phyloP scores from a whole-genome alignment of 495 filamentous ascomycete genomes.

The Aspergillus coremiiformis region DNA sequence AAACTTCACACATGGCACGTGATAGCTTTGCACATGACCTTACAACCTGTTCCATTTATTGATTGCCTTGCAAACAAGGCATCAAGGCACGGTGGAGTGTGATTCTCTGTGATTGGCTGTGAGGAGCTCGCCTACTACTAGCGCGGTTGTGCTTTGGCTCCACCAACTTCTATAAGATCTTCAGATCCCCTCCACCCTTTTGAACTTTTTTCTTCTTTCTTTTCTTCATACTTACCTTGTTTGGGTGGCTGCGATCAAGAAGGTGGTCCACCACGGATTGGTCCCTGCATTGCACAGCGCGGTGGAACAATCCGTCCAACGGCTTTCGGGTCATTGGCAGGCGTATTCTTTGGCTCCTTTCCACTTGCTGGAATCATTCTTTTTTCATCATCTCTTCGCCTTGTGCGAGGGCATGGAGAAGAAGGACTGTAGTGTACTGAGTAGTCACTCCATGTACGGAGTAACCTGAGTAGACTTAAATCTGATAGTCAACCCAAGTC shows the following conservation, averaged over 20 bases:
- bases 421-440: too few relatives aligned
- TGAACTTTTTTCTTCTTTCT: conserved; percentile 34
- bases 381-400: conserved; percentile 52
- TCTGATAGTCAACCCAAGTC: too few relatives aligned
- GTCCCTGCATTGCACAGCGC: conserved; percentile 74
- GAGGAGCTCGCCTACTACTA: conserved; percentile 29
- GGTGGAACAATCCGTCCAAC: conserved; percentile 58
- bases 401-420: conserved; percentile 47
- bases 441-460: too few relatives aligned
- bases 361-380: conserved; percentile 30
- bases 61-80: conserved; percentile 9
- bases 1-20: conserved; percentile 36
- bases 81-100: conserved; percentile 2
- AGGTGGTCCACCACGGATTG: conserved; percentile 50
- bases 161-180: conserved; percentile 21
- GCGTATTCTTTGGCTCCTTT: conserved; percentile 66
- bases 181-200: conserved; percentile 14
- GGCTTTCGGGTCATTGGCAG: conserved; percentile 63
- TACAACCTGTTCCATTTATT: not conserved
- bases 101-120: conserved; percentile 9
- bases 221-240: conserved; percentile 74
- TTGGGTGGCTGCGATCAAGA: conserved; percentile 56
- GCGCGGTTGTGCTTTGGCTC: conserved; percentile 6
- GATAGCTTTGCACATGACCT: conserved; percentile 9
- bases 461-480: too few relatives aligned